Base-by-base conservation (phyloP, 2,329 filamentous ascomycete genomes). In the Colletotrichum tabaci region DNA sequence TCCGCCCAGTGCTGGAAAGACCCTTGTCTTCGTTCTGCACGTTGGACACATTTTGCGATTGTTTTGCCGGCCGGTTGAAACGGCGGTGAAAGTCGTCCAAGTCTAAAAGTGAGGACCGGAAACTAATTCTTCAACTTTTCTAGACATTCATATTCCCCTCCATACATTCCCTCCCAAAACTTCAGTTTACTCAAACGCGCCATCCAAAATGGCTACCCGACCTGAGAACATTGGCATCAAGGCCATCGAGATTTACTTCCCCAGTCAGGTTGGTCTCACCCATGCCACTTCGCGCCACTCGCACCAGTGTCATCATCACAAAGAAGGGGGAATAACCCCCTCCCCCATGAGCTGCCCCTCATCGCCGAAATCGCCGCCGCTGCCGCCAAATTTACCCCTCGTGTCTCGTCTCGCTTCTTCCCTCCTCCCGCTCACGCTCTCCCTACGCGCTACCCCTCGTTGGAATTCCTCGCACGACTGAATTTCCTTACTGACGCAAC, bases 191-290 rank as follows among this genome's bases (percentile, higher is more conserved):
- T 46, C 50, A 38, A 57, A 30, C 56, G 9, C 52, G 23, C 56
- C 55, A 56, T n/a, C 75, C 78, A 86, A 73, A 71, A 95, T 95
- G 93, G 89, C 92, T 80, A 82, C 91, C 77, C 92, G 93, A 84
- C 93, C 94, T 75, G 91, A 95, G 84, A 96, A 96, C 86, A 92
- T 96, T 84, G 94, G 94, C 89, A 95, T 96, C 82, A 96, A 96
- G 87, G 94, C 93, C 92, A 94, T 96, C 84, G 94, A 96, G 83
- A 90, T 96, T 81, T 96, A 96, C 84, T 94, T 94, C 81, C 94
- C 94, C 75, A 93, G 88, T 83, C 94, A 96, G 91, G 94, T 96
- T 84, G 75, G 91, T 84, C 58, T 72, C 35, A 61, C 67, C 66
- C 67, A 63, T 74, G 65, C 74, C 77, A 75, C 77, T 78, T 73